Percentiles rank a stretch among this genome's conserved stretches.
phyloP scores from a whole-genome alignment of 2,329 filamentous ascomycete species.

The Colletotrichum costaricense region DNA sequence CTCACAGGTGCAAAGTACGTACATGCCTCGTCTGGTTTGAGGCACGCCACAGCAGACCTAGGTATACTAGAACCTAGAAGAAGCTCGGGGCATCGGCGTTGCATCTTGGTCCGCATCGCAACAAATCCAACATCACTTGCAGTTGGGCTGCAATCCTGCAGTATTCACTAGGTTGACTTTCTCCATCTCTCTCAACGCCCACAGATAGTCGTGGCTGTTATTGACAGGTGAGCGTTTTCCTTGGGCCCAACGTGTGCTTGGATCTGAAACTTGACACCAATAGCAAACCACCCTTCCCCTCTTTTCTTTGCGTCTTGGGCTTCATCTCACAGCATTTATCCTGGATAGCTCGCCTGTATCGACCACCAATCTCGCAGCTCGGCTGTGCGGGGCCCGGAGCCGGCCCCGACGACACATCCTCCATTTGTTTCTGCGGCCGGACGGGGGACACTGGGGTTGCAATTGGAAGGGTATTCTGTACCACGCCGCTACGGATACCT shows the following conservation, averaged over 20 bases:
- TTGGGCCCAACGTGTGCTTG: not conserved
- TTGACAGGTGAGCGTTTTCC: not conserved
- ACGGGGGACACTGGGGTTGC: not conserved
- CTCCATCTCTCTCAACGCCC: not conserved
- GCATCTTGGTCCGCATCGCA: not conserved
- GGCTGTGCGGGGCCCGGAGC: constrained; percentile 1
- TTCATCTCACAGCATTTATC: not conserved
- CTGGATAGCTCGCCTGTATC: not conserved
- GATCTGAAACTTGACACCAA: constrained; percentile 22
- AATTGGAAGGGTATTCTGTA: not conserved
- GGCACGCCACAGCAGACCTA: not conserved
- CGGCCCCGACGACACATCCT: not conserved
- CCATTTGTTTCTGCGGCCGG: not conserved
- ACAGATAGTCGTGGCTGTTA: not conserved
- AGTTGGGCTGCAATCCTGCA: not conserved
- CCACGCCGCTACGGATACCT: not conserved
- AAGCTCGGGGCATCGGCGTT: not conserved
- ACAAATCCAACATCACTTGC: not conserved
- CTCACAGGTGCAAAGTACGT: too few relatives aligned
- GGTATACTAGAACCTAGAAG: not conserved
- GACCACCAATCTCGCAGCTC: not conserved
- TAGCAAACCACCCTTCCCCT: not conserved
- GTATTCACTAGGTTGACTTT: too few relatives aligned
- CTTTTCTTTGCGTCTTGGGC: not conserved
- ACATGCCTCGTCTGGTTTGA: not conserved